These are phyloP conservation scores for Podospora pseudopauciseta DNA, from an alignment of 495 filamentous ascomycete genomes.

Conservation along the genomic window DNA sequence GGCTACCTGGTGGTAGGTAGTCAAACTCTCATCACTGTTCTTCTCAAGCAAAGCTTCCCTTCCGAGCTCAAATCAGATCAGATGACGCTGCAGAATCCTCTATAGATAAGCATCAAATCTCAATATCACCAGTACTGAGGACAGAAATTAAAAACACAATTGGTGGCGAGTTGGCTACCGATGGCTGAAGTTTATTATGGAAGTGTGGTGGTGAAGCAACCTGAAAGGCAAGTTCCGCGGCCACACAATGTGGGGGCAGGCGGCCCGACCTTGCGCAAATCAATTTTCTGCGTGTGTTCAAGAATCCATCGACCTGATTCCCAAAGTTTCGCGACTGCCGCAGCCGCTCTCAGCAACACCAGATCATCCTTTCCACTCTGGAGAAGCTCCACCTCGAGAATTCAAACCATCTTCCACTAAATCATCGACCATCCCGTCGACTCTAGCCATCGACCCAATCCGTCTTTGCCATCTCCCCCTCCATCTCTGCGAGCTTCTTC, in stretches of 20 bases:
- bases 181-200: too few species aligned
- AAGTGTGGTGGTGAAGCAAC: neutral
- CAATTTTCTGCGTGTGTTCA: conserved; percentile 4
- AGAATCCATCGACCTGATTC: conserved; percentile 4
- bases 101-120: too few species aligned
- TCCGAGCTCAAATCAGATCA: neutral
- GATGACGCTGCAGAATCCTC: neutral
- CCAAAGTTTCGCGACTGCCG: conserved; percentile 5
- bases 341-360: neutral
- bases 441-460: neutral
- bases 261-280: neutral
- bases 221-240: neutral
- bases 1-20: neutral
- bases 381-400: neutral
- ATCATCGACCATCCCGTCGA: neutral
- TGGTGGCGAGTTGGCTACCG: too few species aligned
- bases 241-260: neutral
- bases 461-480: neutral
- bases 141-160: too few species aligned
- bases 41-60: neutral
- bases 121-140: too few species aligned
- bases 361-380: neutral
- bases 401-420: neutral
- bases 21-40: too few species aligned
- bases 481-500: neutral